Conservation (phyloP, 495 filamentous ascomycete species). For the Penicillium manginii region DNA sequence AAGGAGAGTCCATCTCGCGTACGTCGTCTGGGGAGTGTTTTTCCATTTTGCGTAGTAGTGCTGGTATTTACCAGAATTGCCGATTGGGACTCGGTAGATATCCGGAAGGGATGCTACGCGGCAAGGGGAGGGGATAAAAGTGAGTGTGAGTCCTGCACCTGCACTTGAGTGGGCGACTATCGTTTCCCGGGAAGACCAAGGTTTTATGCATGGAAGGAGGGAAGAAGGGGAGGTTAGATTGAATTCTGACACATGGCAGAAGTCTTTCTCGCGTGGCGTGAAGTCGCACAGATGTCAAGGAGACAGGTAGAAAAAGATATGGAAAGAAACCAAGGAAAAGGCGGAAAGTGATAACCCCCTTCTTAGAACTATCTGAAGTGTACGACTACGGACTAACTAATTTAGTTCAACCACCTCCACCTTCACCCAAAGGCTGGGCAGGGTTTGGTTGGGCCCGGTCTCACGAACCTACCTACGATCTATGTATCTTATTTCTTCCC, state of each 20-base stretch:
- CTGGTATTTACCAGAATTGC: background rate
- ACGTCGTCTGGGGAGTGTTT: conserved; percentile 9
- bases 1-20: conserved; percentile 18
- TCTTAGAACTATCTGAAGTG: background rate
- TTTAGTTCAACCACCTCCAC: background rate
- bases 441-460: too few relatives aligned
- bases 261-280: conserved; percentile 28
- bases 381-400: background rate
- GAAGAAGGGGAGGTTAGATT: background rate
- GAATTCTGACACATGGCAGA: conserved; percentile 19
- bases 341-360: background rate
- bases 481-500: background rate
- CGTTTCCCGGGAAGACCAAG: conserved; percentile 13
- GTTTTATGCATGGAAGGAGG: conserved; percentile 24
- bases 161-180: conserved; percentile 5
- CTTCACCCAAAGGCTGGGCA: too few relatives aligned
- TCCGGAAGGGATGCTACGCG: conserved; percentile 5
- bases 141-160: background rate
- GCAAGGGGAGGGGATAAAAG: conserved; percentile 16
- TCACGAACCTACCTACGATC: too few relatives aligned
- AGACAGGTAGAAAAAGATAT: background rate
- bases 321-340: background rate
- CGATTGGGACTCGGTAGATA: background rate
- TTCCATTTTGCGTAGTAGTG: conserved; percentile 14
- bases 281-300: conserved; percentile 9